Conservation (phyloP, 495 filamentous ascomycete species). For the Lasiosphaeria miniovina region DNA sequence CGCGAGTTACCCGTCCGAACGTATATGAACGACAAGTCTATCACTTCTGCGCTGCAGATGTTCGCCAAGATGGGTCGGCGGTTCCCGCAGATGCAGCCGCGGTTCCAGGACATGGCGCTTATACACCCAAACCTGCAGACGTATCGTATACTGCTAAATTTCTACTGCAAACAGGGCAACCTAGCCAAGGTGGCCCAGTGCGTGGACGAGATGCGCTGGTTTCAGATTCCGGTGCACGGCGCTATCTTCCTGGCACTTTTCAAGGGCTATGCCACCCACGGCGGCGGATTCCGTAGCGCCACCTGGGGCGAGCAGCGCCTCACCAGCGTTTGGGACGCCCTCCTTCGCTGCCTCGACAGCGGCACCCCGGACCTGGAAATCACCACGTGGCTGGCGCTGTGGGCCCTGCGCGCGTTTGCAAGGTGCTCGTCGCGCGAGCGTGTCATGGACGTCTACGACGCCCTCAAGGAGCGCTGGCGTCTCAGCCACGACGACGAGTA, state of each 20-base stretch:
- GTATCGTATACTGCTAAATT: constrained; percentile 61
- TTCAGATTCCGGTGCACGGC: constrained; percentile 55
- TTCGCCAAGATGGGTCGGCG: constrained; percentile 42
- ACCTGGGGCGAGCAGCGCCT: constrained; percentile 64
- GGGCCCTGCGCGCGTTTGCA: constrained; percentile 46
- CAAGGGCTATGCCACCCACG: constrained; percentile 71
- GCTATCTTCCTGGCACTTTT: constrained; percentile 66
- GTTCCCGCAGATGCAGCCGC: constrained; percentile 38
- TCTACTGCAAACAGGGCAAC: constrained; percentile 55
- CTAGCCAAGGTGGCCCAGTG: constrained; percentile 53
- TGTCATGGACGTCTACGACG: constrained; percentile 42
- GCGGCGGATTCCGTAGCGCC: constrained; percentile 51
- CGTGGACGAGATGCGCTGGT: constrained; percentile 63
- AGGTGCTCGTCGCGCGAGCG: constrained; percentile 34
- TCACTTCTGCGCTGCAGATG: constrained; percentile 55
- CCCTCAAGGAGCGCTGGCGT: constrained; percentile 37
- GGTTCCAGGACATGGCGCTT: constrained; percentile 52
- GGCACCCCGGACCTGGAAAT: constrained; percentile 37
- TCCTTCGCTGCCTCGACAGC: constrained; percentile 41
- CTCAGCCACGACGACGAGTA: constrained; percentile 27
- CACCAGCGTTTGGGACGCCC: constrained; percentile 45
- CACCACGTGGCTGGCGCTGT: constrained; percentile 48
- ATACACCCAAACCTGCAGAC: constrained; percentile 62
- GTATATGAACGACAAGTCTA: constrained; percentile 46
- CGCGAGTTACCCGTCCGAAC: constrained; percentile 35